Base-by-base conservation (phyloP, 192 early-diverging fungal genomes). In the Coemansia sp. region DNA sequence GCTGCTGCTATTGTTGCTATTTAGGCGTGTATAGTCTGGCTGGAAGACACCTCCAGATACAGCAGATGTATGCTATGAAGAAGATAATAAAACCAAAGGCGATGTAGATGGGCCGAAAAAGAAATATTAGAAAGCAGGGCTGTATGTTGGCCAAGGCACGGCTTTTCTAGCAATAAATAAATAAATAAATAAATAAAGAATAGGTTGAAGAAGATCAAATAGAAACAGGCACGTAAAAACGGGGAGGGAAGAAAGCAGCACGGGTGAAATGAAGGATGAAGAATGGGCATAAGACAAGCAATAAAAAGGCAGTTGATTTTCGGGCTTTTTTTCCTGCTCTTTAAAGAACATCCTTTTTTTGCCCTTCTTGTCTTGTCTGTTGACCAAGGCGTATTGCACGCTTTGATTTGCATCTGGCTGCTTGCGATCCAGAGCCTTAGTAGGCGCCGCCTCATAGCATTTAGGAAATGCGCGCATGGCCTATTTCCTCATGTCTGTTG, bases 161-260 rank as follows among this genome's bases (percentile, higher is more conserved):
- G 39, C 14, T 16, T 3, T 8, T 16, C 3, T 42, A 42, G 11
- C 39, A 42, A 14, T 16, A 42, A 42, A 42, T 42, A 42, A 42
- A 42, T 42, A 42, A 58, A 46, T 46, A 42, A 58, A n/a, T 27
- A 42, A n/a, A 35, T 25, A 58, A 27, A 39, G 2, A 42, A 13
- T 27, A 42, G 16, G 23, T 30, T 62, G 16, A 42, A 42, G n/a
- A 54, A 24, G 30, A 32, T 62, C 24, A 48, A 48, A 53, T 23
- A 39, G 27, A 39, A 62, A 39, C 35, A 30, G 32, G 30, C n/a
- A n/a, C 11, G 27, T 28, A 4, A 29, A 29, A 16, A 27, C 27
- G 27, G 27, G 16, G 27, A 39, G 19, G 50, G 23, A 47, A 51
- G 32, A 35, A 54, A 45, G 39, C 25, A 62, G 24, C 13, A 10